Evolutionary conservation across 441 rosid genomes (phyloP).

Genomic region (Daphne laureola): DNA sequence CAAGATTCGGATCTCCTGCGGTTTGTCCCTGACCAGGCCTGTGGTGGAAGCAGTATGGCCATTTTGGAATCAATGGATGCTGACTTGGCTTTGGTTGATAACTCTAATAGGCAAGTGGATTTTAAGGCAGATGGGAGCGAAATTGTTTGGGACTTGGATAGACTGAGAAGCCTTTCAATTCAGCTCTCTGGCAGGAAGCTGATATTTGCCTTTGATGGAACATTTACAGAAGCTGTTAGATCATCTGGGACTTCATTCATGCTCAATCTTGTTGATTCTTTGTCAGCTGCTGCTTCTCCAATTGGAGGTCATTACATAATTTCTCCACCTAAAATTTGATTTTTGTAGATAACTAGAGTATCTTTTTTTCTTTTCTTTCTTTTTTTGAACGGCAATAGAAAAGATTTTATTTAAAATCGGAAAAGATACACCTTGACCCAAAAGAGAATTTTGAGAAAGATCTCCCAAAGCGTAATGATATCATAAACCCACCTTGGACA

Average conservation of each 20-base stretch:
- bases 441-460: no score
- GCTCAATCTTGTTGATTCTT: slow-evolving; percentile 93
- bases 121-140: slow-evolving; percentile 90
- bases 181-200: slow-evolving; percentile 98
- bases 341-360: no score
- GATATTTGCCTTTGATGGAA: slow-evolving; percentile 92
- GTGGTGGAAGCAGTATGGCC: slow-evolving; percentile 98
- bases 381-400: no score
- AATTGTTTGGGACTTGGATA: slow-evolving; percentile 94
- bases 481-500: no score
- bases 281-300: slow-evolving; percentile 99
- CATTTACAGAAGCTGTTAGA: slow-evolving; percentile 71
- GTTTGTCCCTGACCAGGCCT: slow-evolving; percentile 94
- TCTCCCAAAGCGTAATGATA: no score
- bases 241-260: slow-evolving; percentile 66
- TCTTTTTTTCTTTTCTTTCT: no score
- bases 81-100: slow-evolving; percentile 61
- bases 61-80: slow-evolving; percentile 80
- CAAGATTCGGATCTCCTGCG: slow-evolving; percentile 87
- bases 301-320: slow-evolving; percentile 60
- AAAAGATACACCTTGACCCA: no score
- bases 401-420: no score
- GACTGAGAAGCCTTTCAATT: slow-evolving; percentile 66
- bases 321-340: background rate
- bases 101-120: slow-evolving; percentile 58